Evolutionary conservation across 139 green algal genomes (phyloP), one percentile per base, ranked within the genome.

Genomic region (Trebouxia sp.): DNA sequence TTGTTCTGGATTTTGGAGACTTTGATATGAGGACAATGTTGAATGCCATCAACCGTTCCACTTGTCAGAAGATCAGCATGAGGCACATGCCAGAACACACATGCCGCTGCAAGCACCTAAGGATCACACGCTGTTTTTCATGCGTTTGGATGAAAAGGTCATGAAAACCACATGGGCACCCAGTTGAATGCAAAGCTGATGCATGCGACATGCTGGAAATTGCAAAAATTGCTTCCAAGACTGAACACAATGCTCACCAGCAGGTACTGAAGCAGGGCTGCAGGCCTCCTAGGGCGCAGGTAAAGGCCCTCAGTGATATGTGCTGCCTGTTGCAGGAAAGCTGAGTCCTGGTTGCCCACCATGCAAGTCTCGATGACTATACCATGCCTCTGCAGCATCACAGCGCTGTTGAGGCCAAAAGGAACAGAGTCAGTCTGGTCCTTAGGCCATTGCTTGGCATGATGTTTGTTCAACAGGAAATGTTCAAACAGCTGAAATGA

Each of bases 281-380:
- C 50, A 10, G 72, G 81, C 15, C 55, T 77, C 30, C 45, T 37
- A 0, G 86, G 87, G 26, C 75, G 83, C 3, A 92, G 53, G 70
- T 95, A 95, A 1, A 89, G 43, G 6, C 92, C 92, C 3, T 80
- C 81, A 5, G 89, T 94, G 32, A 95, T 72, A 58, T 90, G 76
- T 11, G 86, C 85, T 9, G 92, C 92, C 74, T 87, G 91, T 81
- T 94, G 91, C 58, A 94, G 72, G 51, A 93, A 93, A 14, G 85
- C 47, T 6, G 92, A 96, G n/a, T 95, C 84, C 1, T 58, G 48
- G 1, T 12, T 38, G 12, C 84, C 87, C n/a, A 95, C 51, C 83
- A 91, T 84, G 76, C 87, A 95, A 0, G 77, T 70, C 56, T 95
- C 92, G 0, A 95, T 88, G 6, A 90, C 48, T 7, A 95, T 76